Percentiles rank a stretch among this genome's conserved stretches.
Evolutionary conservation across 176 grass and related monocot genomes (phyloP).

Genomic region (Themeda triandra): DNA sequence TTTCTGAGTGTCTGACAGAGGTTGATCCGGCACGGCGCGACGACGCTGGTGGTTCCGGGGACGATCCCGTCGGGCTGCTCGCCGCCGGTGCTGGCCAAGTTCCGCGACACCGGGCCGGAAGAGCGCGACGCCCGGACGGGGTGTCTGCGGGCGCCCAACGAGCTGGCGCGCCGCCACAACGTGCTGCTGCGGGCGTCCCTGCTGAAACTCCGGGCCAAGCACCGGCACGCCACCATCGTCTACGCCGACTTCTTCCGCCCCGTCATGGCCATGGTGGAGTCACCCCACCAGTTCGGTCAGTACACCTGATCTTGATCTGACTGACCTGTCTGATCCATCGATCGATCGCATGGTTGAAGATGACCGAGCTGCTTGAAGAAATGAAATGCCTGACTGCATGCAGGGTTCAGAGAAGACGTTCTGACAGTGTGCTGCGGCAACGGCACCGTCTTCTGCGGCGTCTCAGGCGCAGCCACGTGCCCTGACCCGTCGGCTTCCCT

Average conservation of each 20-base stretch:
- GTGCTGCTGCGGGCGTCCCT: not conserved
- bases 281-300: not conserved
- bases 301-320: too few species aligned
- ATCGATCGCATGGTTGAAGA: too few species aligned
- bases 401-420: not conserved
- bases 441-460: not conserved
- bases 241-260: slow-evolving; percentile 47
- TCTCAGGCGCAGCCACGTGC: not conserved
- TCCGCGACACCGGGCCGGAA: not conserved
- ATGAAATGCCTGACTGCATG: not conserved
- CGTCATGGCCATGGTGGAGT: not conserved
- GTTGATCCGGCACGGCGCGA: slow-evolving; percentile 39
- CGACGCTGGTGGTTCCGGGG: slow-evolving; percentile 42
- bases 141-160: slow-evolving; percentile 26
- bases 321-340: too few species aligned
- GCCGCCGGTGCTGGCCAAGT: slow-evolving; percentile 18
- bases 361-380: too few species aligned
- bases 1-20: not conserved
- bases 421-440: not conserved
- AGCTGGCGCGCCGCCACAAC: slow-evolving; percentile 35
- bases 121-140: slow-evolving; percentile 20
- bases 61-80: slow-evolving; percentile 53
- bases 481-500: not conserved
- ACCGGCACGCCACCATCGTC: slow-evolving; percentile 20
- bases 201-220: not conserved